Evolutionary conservation across 768 basidiomycete genomes (phyloP).

Genomic region (Naematelia aurantialba): DNA sequence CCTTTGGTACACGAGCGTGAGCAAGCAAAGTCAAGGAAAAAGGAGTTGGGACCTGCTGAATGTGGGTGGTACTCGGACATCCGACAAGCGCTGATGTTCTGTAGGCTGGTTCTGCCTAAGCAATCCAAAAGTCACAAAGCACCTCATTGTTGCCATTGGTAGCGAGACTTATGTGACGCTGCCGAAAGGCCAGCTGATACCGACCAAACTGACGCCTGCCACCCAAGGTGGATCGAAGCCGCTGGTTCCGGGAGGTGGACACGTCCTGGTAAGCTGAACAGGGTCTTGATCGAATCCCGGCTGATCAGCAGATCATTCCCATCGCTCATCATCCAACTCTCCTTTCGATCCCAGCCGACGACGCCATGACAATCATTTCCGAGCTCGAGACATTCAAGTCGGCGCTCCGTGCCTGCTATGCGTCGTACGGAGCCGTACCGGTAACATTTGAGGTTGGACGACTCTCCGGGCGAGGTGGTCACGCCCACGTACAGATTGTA

Average conservation of each 20-base stretch:
- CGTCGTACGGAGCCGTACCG: slow-evolving; percentile 62
- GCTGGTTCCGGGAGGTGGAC: slow-evolving; percentile 86
- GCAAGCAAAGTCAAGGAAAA: slow-evolving; percentile 51
- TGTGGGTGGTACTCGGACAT: slow-evolving; percentile 54
- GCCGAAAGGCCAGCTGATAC: slow-evolving; percentile 92
- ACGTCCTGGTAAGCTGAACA: slow-evolving; percentile 73
- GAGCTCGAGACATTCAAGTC: slow-evolving; percentile 81
- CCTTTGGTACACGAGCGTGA: slow-evolving; percentile 59
- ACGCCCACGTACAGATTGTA: slow-evolving; percentile 82
- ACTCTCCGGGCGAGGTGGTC: slow-evolving; percentile 77
- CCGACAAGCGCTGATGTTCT: slow-evolving; percentile 14
- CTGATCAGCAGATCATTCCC: slow-evolving; percentile 54
- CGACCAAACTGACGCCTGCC: slow-evolving; percentile 55
- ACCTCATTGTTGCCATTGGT: slow-evolving; percentile 91
- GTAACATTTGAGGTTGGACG: slow-evolving; percentile 87
- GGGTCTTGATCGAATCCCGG: background rate
- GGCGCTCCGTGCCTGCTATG: slow-evolving; percentile 68
- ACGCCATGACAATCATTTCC: slow-evolving; percentile 67
- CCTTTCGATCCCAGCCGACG: slow-evolving; percentile 71
- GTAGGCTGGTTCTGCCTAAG: slow-evolving; percentile 95
- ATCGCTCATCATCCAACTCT: slow-evolving; percentile 83
- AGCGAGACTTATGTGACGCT: slow-evolving; percentile 88
- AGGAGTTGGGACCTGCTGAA: slow-evolving; percentile 61
- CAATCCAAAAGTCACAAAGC: slow-evolving; percentile 89
- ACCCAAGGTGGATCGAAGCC: slow-evolving; percentile 51